Evolutionary conservation across 2,329 filamentous ascomycete genomes (phyloP), one percentile per base, ranked within the genome.

Genomic region (Myrmaecium sp.): DNA sequence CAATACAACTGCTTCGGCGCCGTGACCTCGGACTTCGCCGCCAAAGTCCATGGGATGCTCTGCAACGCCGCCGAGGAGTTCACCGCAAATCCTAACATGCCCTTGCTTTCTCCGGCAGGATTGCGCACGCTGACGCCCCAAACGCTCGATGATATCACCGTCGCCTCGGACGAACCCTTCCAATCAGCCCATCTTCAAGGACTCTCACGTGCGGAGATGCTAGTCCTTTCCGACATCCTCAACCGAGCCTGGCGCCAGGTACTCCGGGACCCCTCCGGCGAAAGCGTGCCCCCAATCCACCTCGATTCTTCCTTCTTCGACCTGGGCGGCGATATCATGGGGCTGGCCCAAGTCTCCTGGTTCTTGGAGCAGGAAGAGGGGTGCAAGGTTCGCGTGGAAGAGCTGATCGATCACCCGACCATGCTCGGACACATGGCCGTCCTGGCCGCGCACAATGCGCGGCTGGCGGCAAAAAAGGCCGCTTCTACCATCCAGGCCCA

Each of bases 1-100:
- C 26, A 44, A 38, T n/a, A n/a, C n/a, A n/a, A n/a, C n/a, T n/a
- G n/a, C n/a, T n/a, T n/a, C n/a, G n/a, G n/a, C 36, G 64, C 63
- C 19, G 57, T 69, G 37, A 59, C 62, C 26, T 54, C 55, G 7
- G 62, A 57, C 21, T 66, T 65, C 34, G 45, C 43, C 4, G 58
- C 61, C 34, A 63, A 66, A 42, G 57, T 64, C 27, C 44, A 48
- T 21, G 43, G 48, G 9, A 40, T 41, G 33, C 38, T 50, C 2
- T 47, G 44, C 29, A 27, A 32, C 6, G 47, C 42, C 14, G 32
- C 40, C 21, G 33, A 38, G 5, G 36, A 36, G 3, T 46, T 50
- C 26, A 36, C 41, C 1, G 36, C 40, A 15, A 36, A 46, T 21
- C 44, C 42, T 5, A 37, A 45, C 25, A 39, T 41, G n/a, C 31